Base-by-base conservation (phyloP, 805 yeast species). In the Suhomyces sp. region DNA sequence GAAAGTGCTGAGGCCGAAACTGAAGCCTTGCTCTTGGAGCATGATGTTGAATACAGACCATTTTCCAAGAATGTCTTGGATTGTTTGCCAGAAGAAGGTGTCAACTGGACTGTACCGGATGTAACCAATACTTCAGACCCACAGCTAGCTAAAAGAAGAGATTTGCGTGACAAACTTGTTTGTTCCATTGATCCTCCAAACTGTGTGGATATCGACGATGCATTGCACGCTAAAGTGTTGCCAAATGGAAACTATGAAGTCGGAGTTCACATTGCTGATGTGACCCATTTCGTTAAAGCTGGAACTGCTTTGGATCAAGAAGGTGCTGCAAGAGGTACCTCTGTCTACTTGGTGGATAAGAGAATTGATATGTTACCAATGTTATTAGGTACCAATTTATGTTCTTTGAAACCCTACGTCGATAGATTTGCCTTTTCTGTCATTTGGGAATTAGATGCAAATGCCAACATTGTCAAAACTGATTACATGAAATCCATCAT, bases 241-340 rank as follows among this genome's bases (percentile, higher is more conserved):
- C 88, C 95, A 2, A 93, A 93, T 58, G 98, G 98, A 0, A 87
- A 91, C 56, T 88, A 77, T 69, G 96, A 93, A 58, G 95, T 93
- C 38, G 99, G 99, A 54, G 99, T 93, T 19, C 99, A 93, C 56
- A 93, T 93, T 67, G 99, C 99, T 7, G 99, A 93, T 64, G 99
- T 93, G 19, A 87, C 98, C 1, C 95, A 93, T 64, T 93, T 93
- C 54, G 98, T 93, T 29, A 88, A 88, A 60, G 83, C 98, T 0
- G 83, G 81, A 43, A 88, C 96, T 3, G 81, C 98, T 0, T 70
- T 93, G 40, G 98, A 93, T 57, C 83, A 78, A 28, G 99, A 93
- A 64, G 99, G 97, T 61, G 95, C 98, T 0, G 75, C 95, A 1
- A 79, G 99, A 63, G 98, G 97, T 51, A 93, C 98, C 0, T 90